Percentiles rank a stretch among this genome's conserved stretches.
Conservation (phyloP, 2,329 filamentous ascomycete species). For the Cladosporium sp. region DNA sequence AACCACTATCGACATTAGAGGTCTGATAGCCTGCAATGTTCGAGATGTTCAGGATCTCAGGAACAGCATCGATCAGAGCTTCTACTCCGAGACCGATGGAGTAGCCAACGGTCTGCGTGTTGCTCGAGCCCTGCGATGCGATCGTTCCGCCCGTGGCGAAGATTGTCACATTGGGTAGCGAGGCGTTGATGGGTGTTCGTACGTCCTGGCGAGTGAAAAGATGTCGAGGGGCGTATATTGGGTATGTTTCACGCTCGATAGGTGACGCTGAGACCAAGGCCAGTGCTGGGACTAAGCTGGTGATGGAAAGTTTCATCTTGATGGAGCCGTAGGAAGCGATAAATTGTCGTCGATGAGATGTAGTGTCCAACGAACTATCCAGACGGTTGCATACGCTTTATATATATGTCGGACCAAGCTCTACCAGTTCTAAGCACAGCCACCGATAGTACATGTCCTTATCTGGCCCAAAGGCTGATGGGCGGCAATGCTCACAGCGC, state of each 20-base stretch:
- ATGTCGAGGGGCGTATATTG: background rate
- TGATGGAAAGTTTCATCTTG: constrained; percentile 2
- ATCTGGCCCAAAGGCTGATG: background rate
- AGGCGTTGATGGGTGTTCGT: constrained; percentile 40
- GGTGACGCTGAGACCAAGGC: constrained; percentile 1
- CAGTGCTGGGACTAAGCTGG: background rate
- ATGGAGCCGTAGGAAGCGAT: background rate
- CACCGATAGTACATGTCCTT: background rate
- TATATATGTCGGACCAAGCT: background rate
- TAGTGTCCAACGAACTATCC: no score
- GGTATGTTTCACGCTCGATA: background rate
- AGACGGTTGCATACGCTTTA: background rate
- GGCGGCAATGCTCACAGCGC: background rate
- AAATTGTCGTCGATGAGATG: background rate
- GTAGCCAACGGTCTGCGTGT: constrained; percentile 58
- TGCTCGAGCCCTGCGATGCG: constrained; percentile 52
- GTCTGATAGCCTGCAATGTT: constrained; percentile 54
- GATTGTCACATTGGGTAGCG: constrained; percentile 58
- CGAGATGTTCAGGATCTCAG: constrained; percentile 55
- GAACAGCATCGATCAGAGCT: constrained; percentile 56
- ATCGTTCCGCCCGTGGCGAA: constrained; percentile 62
- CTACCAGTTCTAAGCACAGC: background rate
- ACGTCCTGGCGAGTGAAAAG: constrained; percentile 18
- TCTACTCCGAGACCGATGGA: constrained; percentile 52
- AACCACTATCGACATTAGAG: constrained; percentile 38